These are phyloP conservation scores for Lycium ferocissimum DNA, from an alignment of 257 asterid genomes.

Conservation along the genomic window DNA sequence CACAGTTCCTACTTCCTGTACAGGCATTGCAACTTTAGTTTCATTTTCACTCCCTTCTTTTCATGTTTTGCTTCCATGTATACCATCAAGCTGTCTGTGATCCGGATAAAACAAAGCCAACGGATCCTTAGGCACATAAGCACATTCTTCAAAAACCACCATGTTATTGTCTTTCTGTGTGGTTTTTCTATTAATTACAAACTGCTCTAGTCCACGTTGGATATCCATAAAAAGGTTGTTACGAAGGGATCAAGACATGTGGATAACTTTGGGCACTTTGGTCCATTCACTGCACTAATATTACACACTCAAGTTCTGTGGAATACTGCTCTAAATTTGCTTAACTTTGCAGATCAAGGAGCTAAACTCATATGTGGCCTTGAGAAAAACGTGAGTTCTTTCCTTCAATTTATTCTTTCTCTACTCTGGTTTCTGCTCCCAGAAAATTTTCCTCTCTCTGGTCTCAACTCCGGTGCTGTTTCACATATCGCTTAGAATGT, in stretches of 20 bases:
- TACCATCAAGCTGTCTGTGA: background rate
- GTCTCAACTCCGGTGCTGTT: background rate
- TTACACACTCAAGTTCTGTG: background rate
- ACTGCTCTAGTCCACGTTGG: background rate
- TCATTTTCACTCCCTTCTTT: background rate
- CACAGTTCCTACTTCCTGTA: no score
- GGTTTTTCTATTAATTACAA: background rate
- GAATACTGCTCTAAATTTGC: slow-evolving; percentile 17
- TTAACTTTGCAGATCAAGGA: slow-evolving; percentile 84
- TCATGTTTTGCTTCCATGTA: background rate
- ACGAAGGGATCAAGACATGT: background rate
- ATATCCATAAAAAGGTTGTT: background rate
- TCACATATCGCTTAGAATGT: background rate
- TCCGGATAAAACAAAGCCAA: slow-evolving; percentile 3
- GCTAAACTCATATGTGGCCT: slow-evolving; percentile 91
- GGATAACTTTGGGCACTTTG: background rate
- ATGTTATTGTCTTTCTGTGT: slow-evolving; percentile 2
- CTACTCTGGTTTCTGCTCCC: slow-evolving; percentile 24
- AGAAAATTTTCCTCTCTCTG: slow-evolving; percentile 16
- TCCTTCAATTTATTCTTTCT: slow-evolving; percentile 36
- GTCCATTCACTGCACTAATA: background rate
- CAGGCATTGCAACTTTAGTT: background rate
- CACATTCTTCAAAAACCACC: background rate
- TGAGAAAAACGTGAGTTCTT: slow-evolving; percentile 88
- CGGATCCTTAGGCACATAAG: background rate